Base-by-base conservation (phyloP, 352 stramenopile genomes). In the Phytophthora kernoviae region DNA sequence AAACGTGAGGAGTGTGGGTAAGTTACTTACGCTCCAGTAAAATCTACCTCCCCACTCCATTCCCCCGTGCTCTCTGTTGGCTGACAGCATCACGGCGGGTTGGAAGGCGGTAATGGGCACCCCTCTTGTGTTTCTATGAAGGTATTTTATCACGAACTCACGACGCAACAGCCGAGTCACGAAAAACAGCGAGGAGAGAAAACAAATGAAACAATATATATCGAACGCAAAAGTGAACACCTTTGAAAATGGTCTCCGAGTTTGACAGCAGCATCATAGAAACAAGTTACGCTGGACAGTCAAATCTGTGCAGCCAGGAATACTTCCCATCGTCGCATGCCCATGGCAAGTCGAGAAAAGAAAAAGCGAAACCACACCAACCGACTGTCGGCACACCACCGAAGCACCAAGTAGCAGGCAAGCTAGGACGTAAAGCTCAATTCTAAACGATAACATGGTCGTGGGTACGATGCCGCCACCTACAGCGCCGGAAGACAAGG, bases 1-100 rank as follows among this genome's bases (percentile, higher is more conserved):
- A 80, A 87, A 62, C 73, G 77, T 41, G 80, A 84, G 58, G 71
- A 78, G 47, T 77, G 68, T 45, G 80, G 86, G 2, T 91, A 69
- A 68, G 17, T 33, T 41, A 44, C 36, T 32, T 58, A 18, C 27
- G 17, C 9, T 9, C 15, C n/a, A 15, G 21, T 44, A 51, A 49
- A 26, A 30, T 30, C 12, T 14, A 17, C 15, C 21, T 53, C 20
- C 27, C 39, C 21, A 46, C 37, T 44, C 27, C 51, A 17, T 55
- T 66, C 22, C 26, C 17, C 42, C 22, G 34, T 50, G 27, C 32
- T 20, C 27, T 17, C 45, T 33, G 21, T 32, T 56, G 57, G 52
- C 22, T 55, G 57, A 51, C 65, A 34, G 24, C 20, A 24, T 11
- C 21, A 22, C 46, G 36, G 34, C 15, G 50, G 24, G 20, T 20